Conservation (phyloP, 805 yeast species). For the Lipomyces lipofer region DNA sequence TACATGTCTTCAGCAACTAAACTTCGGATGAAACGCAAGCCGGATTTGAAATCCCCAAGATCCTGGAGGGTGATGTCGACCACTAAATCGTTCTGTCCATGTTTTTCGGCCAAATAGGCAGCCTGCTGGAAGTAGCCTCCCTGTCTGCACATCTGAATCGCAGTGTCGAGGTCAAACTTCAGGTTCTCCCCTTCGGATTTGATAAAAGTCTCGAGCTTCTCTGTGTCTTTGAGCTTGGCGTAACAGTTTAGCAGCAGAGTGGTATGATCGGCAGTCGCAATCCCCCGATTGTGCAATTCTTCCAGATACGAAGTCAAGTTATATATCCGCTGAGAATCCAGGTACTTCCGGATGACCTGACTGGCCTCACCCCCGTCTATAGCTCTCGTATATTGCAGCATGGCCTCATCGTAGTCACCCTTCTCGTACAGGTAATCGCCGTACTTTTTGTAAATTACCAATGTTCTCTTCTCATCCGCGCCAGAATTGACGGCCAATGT, state of each 20-base stretch:
- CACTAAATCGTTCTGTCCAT: constrained; percentile 70
- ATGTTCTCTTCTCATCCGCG: constrained; percentile 36
- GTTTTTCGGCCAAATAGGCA: constrained; percentile 63
- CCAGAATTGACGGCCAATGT: constrained; percentile 54
- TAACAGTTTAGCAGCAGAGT: constrained; percentile 76
- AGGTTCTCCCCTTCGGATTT: constrained; percentile 42
- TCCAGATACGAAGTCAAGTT: constrained; percentile 65
- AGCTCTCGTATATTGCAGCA: constrained; percentile 68
- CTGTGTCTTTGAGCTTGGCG: constrained; percentile 68
- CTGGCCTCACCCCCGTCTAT: constrained; percentile 62
- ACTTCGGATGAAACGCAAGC: constrained; percentile 65
- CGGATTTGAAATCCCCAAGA: constrained; percentile 57
- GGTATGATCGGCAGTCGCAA: constrained; percentile 76
- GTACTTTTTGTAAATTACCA: constrained; percentile 48
- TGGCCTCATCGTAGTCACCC: constrained; percentile 67
- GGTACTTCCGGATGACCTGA: constrained; percentile 74
- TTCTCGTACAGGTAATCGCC: constrained; percentile 73
- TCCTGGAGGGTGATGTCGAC: constrained; percentile 75
- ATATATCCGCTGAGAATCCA: constrained; percentile 70
- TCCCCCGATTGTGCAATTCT: constrained; percentile 53
- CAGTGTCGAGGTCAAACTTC: constrained; percentile 64
- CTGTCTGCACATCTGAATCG: constrained; percentile 70
- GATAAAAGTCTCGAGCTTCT: constrained; percentile 60
- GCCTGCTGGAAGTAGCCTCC: constrained; percentile 68
- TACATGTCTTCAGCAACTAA: constrained; percentile 75